Evolutionary conservation across 805 yeast species (phyloP).

Genomic region (Lipomyces yamadae): DNA sequence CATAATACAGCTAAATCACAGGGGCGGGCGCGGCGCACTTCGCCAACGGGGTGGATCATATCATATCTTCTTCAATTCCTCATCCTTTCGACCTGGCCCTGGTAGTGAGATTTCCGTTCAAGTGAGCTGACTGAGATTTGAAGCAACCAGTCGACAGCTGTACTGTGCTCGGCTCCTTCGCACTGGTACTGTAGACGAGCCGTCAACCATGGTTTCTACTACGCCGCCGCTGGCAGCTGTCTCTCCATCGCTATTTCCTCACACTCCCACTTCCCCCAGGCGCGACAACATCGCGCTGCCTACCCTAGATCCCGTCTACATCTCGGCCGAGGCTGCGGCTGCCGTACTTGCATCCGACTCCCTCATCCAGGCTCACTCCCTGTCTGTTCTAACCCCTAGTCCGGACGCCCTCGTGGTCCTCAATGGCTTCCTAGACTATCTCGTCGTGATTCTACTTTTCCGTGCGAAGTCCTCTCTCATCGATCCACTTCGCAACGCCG

Average conservation of each 20-base stretch:
- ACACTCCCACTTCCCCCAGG: neutral
- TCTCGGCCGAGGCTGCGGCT: constrained; percentile 12
- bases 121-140: neutral
- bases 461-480: constrained; percentile 18
- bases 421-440: constrained; percentile 21
- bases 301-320: constrained; percentile 8
- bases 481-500: constrained; percentile 13
- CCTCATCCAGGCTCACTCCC: constrained; percentile 11
- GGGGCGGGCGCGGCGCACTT: no score
- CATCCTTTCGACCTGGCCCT: no score
- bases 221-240: neutral
- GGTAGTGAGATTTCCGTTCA: no score
- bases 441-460: constrained; percentile 11
- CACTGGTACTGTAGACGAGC: constrained; percentile 3
- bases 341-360: constrained; percentile 22
- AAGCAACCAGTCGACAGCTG: neutral
- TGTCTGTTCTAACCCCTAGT: constrained; percentile 15
- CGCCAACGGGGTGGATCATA: no score
- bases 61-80: no score
- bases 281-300: neutral
- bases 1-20: no score
- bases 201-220: neutral
- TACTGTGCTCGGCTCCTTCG: neutral
- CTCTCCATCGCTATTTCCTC: constrained; percentile 2
- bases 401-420: constrained; percentile 9